Evolutionary conservation across 371 early-diverging fungal genomes (phyloP).

Genomic region (Mortierella polycephala): DNA sequence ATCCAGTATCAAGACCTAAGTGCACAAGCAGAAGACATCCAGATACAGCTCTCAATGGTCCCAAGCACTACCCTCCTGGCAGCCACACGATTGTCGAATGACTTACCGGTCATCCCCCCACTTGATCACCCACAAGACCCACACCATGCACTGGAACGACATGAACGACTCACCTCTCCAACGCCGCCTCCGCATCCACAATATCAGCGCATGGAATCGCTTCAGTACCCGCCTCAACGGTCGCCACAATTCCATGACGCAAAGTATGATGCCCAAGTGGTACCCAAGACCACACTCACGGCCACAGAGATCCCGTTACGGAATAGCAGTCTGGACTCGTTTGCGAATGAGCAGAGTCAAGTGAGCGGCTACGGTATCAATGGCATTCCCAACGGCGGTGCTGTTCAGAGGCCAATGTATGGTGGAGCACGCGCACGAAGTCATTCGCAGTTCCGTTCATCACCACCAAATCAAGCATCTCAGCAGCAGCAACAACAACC

Average conservation of each 20-base stretch:
- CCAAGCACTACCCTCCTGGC: slow-evolving; percentile 16
- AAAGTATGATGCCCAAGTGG: slow-evolving; percentile 14
- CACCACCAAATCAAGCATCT: slow-evolving; percentile 1
- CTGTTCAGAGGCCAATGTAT: slow-evolving; percentile 5
- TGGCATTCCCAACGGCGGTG: background rate
- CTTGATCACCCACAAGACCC: background rate
- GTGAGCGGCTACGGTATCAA: background rate
- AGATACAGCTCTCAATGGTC: slow-evolving; percentile 29
- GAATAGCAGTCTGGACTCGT: slow-evolving; percentile 16
- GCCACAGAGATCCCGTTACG: slow-evolving; percentile 9
- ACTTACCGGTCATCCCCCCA: slow-evolving; percentile 29
- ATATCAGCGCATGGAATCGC: background rate
- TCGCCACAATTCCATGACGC: background rate
- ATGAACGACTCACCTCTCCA: slow-evolving; percentile 2
- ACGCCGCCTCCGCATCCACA: background rate
- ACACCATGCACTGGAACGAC: too few species aligned
- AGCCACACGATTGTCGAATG: background rate
- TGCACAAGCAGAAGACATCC: slow-evolving; percentile 45
- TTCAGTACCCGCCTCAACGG: background rate
- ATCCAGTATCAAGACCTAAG: slow-evolving; percentile 31
- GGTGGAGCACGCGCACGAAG: slow-evolving; percentile 4
- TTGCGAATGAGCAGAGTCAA: background rate
- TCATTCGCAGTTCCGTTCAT: slow-evolving; percentile 1
- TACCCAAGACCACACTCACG: background rate
- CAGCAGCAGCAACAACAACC: slow-evolving; percentile 6